Percentiles rank a stretch among this genome's conserved stretches.
These are phyloP conservation scores for Scleroderma bovista DNA, from an alignment of 768 basidiomycete species.

Conservation along the genomic window DNA sequence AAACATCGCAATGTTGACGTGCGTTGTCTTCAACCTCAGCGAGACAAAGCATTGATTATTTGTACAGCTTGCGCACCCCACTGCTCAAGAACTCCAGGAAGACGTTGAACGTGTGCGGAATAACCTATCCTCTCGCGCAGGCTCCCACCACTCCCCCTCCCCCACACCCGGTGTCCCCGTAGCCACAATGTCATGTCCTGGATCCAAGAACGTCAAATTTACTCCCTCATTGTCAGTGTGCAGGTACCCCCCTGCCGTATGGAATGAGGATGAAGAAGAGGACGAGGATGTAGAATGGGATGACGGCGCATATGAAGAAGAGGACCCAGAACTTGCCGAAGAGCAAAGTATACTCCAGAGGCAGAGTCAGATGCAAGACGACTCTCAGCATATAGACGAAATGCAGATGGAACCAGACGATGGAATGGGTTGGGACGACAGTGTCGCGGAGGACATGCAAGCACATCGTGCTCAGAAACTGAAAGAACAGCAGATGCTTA, in stretches of 20 bases:
- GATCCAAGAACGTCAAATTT: slow-evolving; percentile 61
- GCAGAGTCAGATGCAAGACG: slow-evolving; percentile 29
- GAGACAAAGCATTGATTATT: not conserved
- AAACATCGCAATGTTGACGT: slow-evolving; percentile 98
- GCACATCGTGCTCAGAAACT: slow-evolving; percentile 24
- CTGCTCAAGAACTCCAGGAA: slow-evolving; percentile 52
- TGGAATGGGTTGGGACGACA: slow-evolving; percentile 85
- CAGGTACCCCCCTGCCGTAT: slow-evolving; percentile 78
- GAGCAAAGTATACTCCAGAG: slow-evolving; percentile 43
- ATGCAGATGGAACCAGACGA: slow-evolving; percentile 67
- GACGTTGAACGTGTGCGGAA: slow-evolving; percentile 50
- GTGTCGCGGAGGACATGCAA: slow-evolving; percentile 49
- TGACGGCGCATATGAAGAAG: slow-evolving; percentile 65
- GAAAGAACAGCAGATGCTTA: slow-evolving; percentile 15
- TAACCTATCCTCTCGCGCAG: slow-evolving; percentile 44
- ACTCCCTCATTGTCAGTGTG: slow-evolving; percentile 60
- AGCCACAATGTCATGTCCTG: slow-evolving; percentile 18
- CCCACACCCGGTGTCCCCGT: slow-evolving; percentile 35
- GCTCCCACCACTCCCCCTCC: slow-evolving; percentile 45
- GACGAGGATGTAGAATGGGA: slow-evolving; percentile 51
- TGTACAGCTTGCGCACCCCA: slow-evolving; percentile 28
- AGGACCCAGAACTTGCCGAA: slow-evolving; percentile 57
- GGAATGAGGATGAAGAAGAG: slow-evolving; percentile 70
- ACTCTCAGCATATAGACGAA: slow-evolving; percentile 23
- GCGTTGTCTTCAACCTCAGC: slow-evolving; percentile 27